A percentile compares a stretch with the other conserved stretches of the same genome.
Conservation (phyloP, 2,329 filamentous ascomycete species). For the Diaporthe amygdali region DNA sequence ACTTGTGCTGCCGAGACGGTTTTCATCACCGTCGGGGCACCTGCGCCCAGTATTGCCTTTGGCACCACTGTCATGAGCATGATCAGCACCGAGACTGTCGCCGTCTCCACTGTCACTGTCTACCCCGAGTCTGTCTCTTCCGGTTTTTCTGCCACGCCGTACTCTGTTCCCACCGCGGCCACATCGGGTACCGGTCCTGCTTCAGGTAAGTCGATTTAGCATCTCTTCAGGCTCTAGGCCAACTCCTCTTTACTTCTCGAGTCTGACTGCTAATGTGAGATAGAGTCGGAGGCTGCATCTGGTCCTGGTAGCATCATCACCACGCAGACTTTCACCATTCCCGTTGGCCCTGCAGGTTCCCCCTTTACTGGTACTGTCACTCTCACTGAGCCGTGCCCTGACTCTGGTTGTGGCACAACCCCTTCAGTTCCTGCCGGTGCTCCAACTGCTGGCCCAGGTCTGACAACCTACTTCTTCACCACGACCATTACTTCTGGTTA, state of each 20-base stretch:
- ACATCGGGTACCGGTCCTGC: not conserved
- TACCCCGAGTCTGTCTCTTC: conserved; percentile 12
- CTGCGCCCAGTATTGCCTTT: conserved; percentile 21
- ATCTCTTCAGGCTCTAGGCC: conserved; percentile 7
- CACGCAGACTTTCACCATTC: conserved; percentile 18
- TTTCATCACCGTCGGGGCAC: conserved; percentile 50
- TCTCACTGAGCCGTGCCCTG: conserved; percentile 18
- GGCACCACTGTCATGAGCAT: conserved; percentile 22
- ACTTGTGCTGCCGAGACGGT: conserved; percentile 52
- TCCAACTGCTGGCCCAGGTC: conserved; percentile 1
- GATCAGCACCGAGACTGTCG: conserved; percentile 27
- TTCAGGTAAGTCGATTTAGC: conserved; percentile 20
- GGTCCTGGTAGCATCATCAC: not conserved
- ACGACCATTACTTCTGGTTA: conserved; percentile 25
- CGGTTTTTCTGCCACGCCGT: conserved; percentile 1
- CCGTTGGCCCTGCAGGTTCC: not conserved
- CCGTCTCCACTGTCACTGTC: conserved; percentile 30
- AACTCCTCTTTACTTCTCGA: not conserved
- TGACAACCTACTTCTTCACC: conserved; percentile 26
- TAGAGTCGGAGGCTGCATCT: not conserved
- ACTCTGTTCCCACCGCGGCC: not conserved
- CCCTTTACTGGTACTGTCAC: conserved; percentile 27
- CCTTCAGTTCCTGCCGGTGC: conserved; percentile 12
- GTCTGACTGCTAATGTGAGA: not conserved
- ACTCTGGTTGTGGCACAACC: not conserved